Evolutionary conservation across 345 rosid species (phyloP).

Genomic region (Balakata baccata): DNA sequence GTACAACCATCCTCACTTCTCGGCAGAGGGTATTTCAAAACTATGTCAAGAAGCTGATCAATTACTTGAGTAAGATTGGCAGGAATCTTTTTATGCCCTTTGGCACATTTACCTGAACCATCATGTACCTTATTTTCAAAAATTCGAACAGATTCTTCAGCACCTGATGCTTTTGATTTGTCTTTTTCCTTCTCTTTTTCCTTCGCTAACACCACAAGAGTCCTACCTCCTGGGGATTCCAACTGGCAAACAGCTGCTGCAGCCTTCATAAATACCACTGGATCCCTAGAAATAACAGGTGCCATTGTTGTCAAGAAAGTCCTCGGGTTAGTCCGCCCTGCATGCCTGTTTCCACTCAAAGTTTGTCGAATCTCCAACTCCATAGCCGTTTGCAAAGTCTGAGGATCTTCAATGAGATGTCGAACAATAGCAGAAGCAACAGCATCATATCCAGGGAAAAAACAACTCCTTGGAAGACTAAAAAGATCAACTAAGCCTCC

Average conservation of each 20-base stretch:
- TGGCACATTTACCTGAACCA: constrained; percentile 68
- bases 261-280: constrained; percentile 84
- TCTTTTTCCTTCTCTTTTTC: constrained; percentile 73
- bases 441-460: constrained; percentile 87
- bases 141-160: constrained; percentile 69
- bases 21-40: constrained; percentile 58
- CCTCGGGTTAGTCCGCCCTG: constrained; percentile 62
- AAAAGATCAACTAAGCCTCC: constrained; percentile 79
- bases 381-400: constrained; percentile 92
- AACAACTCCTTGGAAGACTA: constrained; percentile 74
- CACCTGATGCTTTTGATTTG: constrained; percentile 54
- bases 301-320: constrained; percentile 82
- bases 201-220: constrained; percentile 63
- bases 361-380: constrained; percentile 88
- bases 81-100: constrained; percentile 76
- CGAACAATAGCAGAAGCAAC: constrained; percentile 81
- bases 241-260: constrained; percentile 73
- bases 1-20: constrained; percentile 54
- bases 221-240: constrained; percentile 86
- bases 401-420: constrained; percentile 97
- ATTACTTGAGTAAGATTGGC: constrained; percentile 79
- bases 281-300: constrained; percentile 89
- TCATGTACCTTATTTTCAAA: constrained; percentile 74
- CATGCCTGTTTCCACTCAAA: constrained; percentile 65
- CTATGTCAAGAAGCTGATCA: constrained; percentile 93